These are phyloP conservation scores for Populus pruinosa DNA, from an alignment of 345 rosid genomes.

Conservation along the genomic window DNA sequence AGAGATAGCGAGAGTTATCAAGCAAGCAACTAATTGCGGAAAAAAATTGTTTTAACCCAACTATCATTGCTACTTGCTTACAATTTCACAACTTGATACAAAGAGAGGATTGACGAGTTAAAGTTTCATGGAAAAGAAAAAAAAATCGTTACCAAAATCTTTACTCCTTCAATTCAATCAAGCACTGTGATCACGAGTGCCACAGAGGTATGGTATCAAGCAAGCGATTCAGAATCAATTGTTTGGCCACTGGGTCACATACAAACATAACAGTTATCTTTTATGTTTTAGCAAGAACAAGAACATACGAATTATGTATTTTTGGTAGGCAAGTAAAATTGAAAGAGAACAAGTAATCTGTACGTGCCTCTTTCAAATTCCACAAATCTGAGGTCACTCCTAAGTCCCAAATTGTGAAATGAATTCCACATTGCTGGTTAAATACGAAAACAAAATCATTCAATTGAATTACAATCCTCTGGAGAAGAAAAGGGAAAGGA, in stretches of 20 bases:
- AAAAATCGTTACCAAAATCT: background rate
- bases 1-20: background rate
- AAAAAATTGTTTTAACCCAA: background rate
- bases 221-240: background rate
- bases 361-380: background rate
- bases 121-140: no score
- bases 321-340: background rate
- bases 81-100: background rate
- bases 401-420: background rate
- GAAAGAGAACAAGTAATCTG: background rate
- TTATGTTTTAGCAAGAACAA: background rate
- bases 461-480: no score
- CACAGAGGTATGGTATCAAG: background rate
- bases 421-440: background rate
- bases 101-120: no score
- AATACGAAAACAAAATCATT: background rate
- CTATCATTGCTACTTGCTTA: background rate
- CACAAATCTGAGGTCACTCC: background rate
- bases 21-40: background rate
- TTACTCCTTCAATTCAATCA: background rate
- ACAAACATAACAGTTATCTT: background rate
- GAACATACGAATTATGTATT: background rate
- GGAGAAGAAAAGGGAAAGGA: no score
- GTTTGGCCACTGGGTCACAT: background rate
- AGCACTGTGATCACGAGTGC: background rate